A percentile compares a stretch with the other conserved stretches of the same genome.
Conservation (phyloP, 164 flowering plant genomes). For the Houttuynia cordata region DNA sequence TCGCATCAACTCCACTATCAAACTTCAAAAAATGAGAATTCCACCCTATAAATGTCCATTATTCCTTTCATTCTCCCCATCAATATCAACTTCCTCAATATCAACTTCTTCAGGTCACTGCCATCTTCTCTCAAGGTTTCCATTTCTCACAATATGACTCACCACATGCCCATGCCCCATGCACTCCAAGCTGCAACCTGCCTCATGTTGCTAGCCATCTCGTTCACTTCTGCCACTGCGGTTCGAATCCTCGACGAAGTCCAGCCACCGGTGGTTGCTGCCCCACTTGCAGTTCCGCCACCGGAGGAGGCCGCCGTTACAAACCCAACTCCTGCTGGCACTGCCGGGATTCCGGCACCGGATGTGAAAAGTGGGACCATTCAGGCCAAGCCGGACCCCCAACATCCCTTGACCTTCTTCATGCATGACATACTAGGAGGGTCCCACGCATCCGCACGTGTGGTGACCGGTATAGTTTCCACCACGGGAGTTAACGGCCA, state of each 20-base stretch:
- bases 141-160: constrained; percentile 15
- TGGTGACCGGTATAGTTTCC: constrained; percentile 48
- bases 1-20: constrained; percentile 3
- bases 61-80: background rate
- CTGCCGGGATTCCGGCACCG: background rate
- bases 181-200: constrained; percentile 14
- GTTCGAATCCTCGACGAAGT: constrained; percentile 45
- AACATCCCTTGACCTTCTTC: constrained; percentile 27
- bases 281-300: background rate
- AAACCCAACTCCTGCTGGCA: constrained; percentile 1
- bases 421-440: constrained; percentile 45
- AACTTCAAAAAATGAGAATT: background rate
- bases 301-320: constrained; percentile 6
- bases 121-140: background rate
- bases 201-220: constrained; percentile 21
- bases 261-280: constrained; percentile 5
- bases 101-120: background rate
- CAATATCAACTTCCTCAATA: background rate
- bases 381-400: constrained; percentile 4
- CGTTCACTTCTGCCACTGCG: constrained; percentile 21
- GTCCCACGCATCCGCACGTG: constrained; percentile 39
- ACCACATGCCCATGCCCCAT: constrained; percentile 3
- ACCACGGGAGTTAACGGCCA: constrained; percentile 50
- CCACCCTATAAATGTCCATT: background rate
- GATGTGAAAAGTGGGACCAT: background rate